Evolutionary conservation across 495 filamentous ascomycete species (phyloP).

Genomic region (Annulohypoxylon moriforme): DNA sequence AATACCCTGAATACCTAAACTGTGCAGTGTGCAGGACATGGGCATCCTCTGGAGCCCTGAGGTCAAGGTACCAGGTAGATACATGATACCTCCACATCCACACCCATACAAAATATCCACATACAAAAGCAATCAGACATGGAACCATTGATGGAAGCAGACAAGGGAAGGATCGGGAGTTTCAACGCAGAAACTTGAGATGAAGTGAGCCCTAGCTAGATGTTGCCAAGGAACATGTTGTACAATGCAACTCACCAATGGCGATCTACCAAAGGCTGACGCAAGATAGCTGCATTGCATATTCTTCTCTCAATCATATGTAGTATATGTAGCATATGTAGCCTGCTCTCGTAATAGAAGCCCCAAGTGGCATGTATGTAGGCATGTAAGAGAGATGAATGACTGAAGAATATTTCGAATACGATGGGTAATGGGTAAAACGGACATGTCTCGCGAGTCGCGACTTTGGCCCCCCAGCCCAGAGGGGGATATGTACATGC

Average conservation of each 20-base stretch:
- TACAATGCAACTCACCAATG: constrained; percentile 36
- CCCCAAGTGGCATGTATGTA: constrained; percentile 15
- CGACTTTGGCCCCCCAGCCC: background rate
- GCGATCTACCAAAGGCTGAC: constrained; percentile 10
- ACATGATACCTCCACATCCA: constrained; percentile 4
- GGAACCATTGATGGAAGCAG: constrained; percentile 5
- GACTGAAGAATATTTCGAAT: constrained; percentile 8
- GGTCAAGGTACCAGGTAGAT: constrained; percentile 1
- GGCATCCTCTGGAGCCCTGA: background rate
- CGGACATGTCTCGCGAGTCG: constrained; percentile 24
- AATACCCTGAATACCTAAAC: background rate
- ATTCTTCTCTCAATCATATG: constrained; percentile 15
- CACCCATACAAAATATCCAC: background rate
- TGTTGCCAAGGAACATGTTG: constrained; percentile 32
- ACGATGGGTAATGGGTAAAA: constrained; percentile 20
- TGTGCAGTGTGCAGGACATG: no score
- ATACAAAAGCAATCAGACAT: constrained; percentile 9
- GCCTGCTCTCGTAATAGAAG: constrained; percentile 21
- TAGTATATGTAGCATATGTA: constrained; percentile 10
- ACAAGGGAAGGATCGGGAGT: constrained; percentile 44
- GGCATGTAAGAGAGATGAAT: constrained; percentile 21
- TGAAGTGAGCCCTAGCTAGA: constrained; percentile 28
- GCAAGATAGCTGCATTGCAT: constrained; percentile 25
- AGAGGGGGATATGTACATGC: background rate
- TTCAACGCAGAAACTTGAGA: constrained; percentile 32